Evolutionary conservation across 768 basidiomycete species (phyloP).

Genomic region (Hygrophoropsis aurantiaca): DNA sequence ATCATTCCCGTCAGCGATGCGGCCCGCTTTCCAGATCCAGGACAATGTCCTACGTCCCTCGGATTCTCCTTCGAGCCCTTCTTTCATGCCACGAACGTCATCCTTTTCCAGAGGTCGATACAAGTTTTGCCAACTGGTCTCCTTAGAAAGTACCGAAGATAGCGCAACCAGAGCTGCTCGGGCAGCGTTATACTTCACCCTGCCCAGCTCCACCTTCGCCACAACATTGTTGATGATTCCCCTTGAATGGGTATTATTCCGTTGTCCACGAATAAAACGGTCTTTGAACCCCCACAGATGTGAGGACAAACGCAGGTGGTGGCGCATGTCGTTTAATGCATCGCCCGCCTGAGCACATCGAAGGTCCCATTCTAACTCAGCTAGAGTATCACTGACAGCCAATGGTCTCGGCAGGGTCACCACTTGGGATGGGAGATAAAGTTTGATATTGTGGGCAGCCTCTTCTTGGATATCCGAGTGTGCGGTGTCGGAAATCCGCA

Average conservation of each 20-base stretch:
- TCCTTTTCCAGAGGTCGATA: background rate
- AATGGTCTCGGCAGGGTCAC: background rate
- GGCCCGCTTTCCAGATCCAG: background rate
- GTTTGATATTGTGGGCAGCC: constrained; percentile 2
- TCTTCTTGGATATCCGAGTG: background rate
- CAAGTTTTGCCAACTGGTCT: background rate
- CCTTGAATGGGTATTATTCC: constrained; percentile 3
- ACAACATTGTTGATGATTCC: background rate
- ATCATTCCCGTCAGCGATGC: background rate
- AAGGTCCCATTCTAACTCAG: background rate
- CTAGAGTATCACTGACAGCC: background rate
- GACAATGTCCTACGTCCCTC: background rate
- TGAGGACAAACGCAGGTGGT: constrained; percentile 3
- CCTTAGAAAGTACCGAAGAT: background rate
- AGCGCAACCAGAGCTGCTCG: background rate
- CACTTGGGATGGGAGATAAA: constrained; percentile 6
- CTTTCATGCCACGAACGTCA: background rate
- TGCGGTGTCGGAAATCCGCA: background rate
- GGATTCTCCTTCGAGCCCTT: too few species aligned
- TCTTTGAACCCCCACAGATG: constrained; percentile 5
- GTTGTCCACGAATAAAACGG: constrained; percentile 5
- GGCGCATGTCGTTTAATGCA: constrained; percentile 4
- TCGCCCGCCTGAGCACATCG: constrained; percentile 10
- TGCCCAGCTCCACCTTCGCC: background rate
- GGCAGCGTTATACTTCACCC: background rate